Conservation (phyloP, 116 monocot genomes). For the Papilionanthe hybrid region DNA sequence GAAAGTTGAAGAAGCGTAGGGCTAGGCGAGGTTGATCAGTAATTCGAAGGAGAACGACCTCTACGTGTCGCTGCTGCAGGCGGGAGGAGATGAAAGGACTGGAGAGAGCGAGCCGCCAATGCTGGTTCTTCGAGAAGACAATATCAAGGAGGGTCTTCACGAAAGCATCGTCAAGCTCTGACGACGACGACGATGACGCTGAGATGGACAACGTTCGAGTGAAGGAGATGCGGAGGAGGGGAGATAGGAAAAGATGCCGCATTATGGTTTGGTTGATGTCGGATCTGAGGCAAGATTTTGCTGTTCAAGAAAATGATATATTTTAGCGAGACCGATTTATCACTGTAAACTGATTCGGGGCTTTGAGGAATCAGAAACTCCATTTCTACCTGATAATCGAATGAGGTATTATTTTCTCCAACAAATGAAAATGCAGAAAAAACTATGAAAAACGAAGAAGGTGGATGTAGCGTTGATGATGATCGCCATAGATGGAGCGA, state of each 20-base stretch:
- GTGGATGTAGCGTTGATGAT: background rate
- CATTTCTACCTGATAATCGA: background rate
- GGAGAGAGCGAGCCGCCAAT: constrained; percentile 44
- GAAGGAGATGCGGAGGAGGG: background rate
- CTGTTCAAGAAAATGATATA: background rate
- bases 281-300: background rate
- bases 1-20: constrained; percentile 81
- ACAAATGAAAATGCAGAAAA: background rate
- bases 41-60: constrained; percentile 38
- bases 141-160: constrained; percentile 47
- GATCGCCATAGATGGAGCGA: background rate
- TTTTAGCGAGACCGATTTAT: background rate
- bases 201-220: background rate
- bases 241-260: background rate
- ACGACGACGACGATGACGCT: background rate
- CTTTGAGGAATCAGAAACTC: background rate
- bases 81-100: constrained; percentile 39
- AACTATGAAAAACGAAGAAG: background rate
- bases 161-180: constrained; percentile 42
- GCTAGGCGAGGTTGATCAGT: constrained; percentile 28
- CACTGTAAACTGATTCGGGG: background rate
- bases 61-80: constrained; percentile 40
- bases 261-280: background rate
- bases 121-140: constrained; percentile 34
- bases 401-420: background rate